Base-by-base conservation (phyloP, 2,329 filamentous ascomycete species). In the Pseudocercospora vitis region DNA sequence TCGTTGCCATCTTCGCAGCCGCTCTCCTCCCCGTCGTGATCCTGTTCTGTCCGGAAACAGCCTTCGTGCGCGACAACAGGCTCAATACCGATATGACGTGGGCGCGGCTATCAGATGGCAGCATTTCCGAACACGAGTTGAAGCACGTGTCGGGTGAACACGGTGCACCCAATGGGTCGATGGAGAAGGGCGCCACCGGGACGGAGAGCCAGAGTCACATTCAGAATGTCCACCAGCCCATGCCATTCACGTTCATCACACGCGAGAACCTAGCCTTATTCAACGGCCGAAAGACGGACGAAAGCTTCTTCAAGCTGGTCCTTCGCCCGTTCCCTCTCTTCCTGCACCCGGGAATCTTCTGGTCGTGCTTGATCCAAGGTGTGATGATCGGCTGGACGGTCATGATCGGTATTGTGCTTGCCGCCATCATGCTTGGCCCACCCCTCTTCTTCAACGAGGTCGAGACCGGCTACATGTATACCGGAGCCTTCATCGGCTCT, bases 311-410 rank as follows among this genome's bases (percentile, higher is more conserved):
- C 64, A 81, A 80, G 59, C 76, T 87, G 24, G 71, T 85, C 11
- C 69, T 86, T 11, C 82, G 91, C 2, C 92, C 91, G 0, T 85
- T 96, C 49, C 89, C 89, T 0, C 80, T 96, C 1, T 86, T 95
- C 63, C 70, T 87, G 5, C 91, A 96, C 68, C 91, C 91, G 0
- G 89, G 88, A 6, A 89, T 96, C 62, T 71, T 95, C 33, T 96
- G 90, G 88, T 79, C 80, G 12, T 84, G 81, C 64, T 77, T 96
- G 3, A 89, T 91, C 46, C 91, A 96, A 77, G 91, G 91, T 12
- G 83, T 88, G 3, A 83, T 96, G 67, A 96, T 96, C 65, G 92
- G 91, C 60, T 97, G 92, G 91, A 95, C 91, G 1, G 89, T 96
- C 12, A 89, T 96, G 67, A 92, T 95, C 60, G 88, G 89, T 52